phyloP scores from a whole-genome alignment of 306 rosid species.

The Trifolium subterraneum region DNA sequence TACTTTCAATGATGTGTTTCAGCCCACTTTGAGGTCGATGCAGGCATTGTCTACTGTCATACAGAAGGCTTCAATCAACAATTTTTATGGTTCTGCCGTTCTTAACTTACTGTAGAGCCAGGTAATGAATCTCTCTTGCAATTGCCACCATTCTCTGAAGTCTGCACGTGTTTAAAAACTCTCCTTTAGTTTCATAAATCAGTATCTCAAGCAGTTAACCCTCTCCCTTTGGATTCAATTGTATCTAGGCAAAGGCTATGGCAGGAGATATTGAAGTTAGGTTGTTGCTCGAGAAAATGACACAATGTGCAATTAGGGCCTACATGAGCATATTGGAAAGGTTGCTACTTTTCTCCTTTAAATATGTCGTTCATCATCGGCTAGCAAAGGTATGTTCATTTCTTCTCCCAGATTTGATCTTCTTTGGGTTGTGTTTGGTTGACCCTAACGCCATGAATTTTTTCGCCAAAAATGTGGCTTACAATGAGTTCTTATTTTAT shows the following conservation, averaged over 20 bases:
- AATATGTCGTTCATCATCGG: slow-evolving; percentile 25
- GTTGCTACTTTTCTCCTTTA: slow-evolving; percentile 42
- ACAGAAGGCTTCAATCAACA: slow-evolving; percentile 77
- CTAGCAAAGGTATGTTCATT: slow-evolving; percentile 21
- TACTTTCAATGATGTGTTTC: slow-evolving; percentile 43
- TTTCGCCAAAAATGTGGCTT: no score
- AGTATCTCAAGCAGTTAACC: slow-evolving; percentile 31
- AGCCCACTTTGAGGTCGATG: slow-evolving; percentile 97
- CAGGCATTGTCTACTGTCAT: slow-evolving; percentile 80
- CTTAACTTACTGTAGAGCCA: slow-evolving; percentile 94
- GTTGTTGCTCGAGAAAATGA: slow-evolving; percentile 91
- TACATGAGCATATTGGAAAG: slow-evolving; percentile 93
- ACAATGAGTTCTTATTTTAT: no score
- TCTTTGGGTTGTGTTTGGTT: slow-evolving; percentile 32
- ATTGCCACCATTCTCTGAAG: slow-evolving; percentile 22
- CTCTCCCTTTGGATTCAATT: slow-evolving; percentile 37
- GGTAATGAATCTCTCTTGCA: slow-evolving; percentile 50
- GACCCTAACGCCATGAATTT: no score
- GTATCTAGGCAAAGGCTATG: slow-evolving; percentile 95
- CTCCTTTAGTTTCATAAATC: slow-evolving; percentile 7
- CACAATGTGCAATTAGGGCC: slow-evolving; percentile 91
- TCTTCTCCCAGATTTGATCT: slow-evolving; percentile 11
- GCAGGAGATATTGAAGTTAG: slow-evolving; percentile 94
- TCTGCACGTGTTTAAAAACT: slow-evolving; percentile 7
- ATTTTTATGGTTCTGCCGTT: slow-evolving; percentile 87